Evolutionary conservation across 2,329 filamentous ascomycete species (phyloP).

Genomic region (Ophiostoma ips): DNA sequence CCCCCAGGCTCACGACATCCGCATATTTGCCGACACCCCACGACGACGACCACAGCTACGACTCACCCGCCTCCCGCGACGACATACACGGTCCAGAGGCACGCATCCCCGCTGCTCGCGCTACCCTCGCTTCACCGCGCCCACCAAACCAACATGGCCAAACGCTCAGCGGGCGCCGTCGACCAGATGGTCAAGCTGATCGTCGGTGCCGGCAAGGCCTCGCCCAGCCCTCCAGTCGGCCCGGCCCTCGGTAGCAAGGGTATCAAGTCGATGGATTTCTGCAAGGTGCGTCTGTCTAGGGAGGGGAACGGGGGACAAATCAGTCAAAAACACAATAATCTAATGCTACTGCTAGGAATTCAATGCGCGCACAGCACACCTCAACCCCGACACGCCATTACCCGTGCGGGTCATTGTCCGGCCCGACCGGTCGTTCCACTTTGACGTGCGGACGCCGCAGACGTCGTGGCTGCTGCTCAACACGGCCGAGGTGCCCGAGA

Average conservation of each 20-base stretch:
- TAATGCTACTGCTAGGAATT: slow-evolving; percentile 55
- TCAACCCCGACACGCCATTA: slow-evolving; percentile 68
- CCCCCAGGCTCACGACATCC: not conserved
- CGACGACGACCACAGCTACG: not conserved
- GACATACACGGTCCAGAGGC: not conserved
- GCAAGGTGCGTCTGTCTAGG: slow-evolving; percentile 57
- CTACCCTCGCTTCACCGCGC: not conserved
- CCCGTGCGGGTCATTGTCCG: slow-evolving; percentile 85
- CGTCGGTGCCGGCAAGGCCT: slow-evolving; percentile 89
- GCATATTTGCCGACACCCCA: not conserved
- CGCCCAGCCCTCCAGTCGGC: slow-evolving; percentile 88
- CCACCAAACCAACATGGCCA: slow-evolving; percentile 45
- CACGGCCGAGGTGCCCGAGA: slow-evolving; percentile 58
- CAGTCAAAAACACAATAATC: too few relatives aligned
- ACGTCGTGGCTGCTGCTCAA: slow-evolving; percentile 81
- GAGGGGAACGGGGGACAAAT: too few relatives aligned
- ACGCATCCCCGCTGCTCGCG: not conserved
- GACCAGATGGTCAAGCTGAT: slow-evolving; percentile 92
- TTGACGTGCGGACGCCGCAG: slow-evolving; percentile 87
- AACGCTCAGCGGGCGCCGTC: slow-evolving; percentile 22
- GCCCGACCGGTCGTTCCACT: slow-evolving; percentile 82
- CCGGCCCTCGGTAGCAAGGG: slow-evolving; percentile 93
- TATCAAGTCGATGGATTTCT: slow-evolving; percentile 99
- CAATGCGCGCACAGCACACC: slow-evolving; percentile 84
- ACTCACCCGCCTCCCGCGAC: not conserved